Base-by-base conservation (phyloP, 768 basidiomycete genomes). In the Trichaptum fuscoviolaceum region DNA sequence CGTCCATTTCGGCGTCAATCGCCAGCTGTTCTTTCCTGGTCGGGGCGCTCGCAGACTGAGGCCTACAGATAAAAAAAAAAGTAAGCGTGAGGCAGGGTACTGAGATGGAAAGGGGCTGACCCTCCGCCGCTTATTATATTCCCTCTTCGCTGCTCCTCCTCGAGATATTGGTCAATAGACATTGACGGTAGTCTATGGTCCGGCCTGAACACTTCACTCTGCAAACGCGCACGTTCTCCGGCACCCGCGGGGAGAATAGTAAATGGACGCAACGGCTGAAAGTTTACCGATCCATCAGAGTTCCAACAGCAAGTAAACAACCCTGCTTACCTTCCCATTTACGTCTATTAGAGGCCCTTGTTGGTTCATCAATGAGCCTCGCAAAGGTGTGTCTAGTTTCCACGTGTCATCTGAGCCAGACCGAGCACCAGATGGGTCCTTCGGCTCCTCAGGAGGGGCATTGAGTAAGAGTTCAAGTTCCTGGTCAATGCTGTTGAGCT, bases 101-200 rank as follows among this genome's bases (percentile, higher is more conserved):
- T 5, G 42, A 52, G 10, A 52, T 30, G 30, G 35, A 60, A 34
- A 63, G n/a, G 23, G 1, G 77, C 89, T 77, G 74, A 95, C 92
- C 94, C 94, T 80, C 93, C 92, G 35, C 91, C 91, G 9, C 89
- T 84, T 65, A 97, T 86, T 70, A 99, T 87, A 64, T 94, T 95
- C 0, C 96, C 96, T 65, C 91, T 80, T 72, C 87, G 82, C 62
- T 81, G 81, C 73, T 99, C 96, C 65, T 93, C 87, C 73, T 92
- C 87, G 35, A 99, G 83, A 73, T 96, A 98, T 76, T 99, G 92
- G 71, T 99, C 96, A 66, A 99, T 86, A 1, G 92, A 85, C 97
- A 99, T 98, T 0, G 94, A 95, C 5, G 97, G 97, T 35, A 99
- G 79, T 58, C 89, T 85, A 72, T 97, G 87, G 12, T 85, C 86